phyloP scores from a whole-genome alignment of 1,284 basidiomycete species.

The Hymenochaete sp. region DNA sequence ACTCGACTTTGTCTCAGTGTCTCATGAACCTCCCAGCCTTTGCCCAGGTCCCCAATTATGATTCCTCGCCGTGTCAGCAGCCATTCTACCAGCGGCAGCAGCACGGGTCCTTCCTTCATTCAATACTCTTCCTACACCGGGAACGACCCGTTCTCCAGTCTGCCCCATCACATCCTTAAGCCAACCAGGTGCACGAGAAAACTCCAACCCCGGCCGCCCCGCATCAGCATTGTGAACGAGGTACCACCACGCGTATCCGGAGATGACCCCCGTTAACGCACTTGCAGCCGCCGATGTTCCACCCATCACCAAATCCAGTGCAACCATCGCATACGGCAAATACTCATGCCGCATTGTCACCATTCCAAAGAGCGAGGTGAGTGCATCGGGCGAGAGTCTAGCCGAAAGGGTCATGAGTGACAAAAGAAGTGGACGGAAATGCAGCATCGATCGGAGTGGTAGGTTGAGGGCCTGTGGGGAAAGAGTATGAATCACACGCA shows the following conservation, averaged over 20 bases:
- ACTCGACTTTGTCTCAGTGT: no score
- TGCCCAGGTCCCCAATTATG: constrained; percentile 42
- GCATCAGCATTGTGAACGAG: constrained; percentile 37
- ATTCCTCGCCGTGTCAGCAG: constrained; percentile 5
- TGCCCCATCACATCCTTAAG: constrained; percentile 22
- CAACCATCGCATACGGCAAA: constrained; percentile 69
- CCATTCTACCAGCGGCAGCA: constrained; percentile 14
- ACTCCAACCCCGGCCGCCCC: constrained; percentile 24
- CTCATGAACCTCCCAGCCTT: constrained; percentile 33
- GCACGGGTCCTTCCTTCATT: constrained; percentile 25
- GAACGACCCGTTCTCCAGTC: constrained; percentile 24
- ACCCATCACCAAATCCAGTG: constrained; percentile 58
- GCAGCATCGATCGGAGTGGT: constrained; percentile 51
- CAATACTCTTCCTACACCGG: constrained; percentile 20
- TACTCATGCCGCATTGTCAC: constrained; percentile 62
- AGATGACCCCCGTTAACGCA: constrained; percentile 59
- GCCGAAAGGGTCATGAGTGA: constrained; percentile 64
- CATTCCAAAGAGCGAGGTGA: constrained; percentile 69
- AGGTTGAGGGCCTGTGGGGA: constrained; percentile 44
- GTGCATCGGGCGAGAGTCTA: constrained; percentile 55
- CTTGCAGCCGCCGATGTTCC: constrained; percentile 52
- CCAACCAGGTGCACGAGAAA: constrained; percentile 23
- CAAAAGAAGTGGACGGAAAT: constrained; percentile 61
- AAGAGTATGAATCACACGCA: constrained; percentile 5
- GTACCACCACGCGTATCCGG: constrained; percentile 79